Evolutionary conservation across 192 early-diverging fungal species (phyloP).

Genomic region (Coemansia sp.): DNA sequence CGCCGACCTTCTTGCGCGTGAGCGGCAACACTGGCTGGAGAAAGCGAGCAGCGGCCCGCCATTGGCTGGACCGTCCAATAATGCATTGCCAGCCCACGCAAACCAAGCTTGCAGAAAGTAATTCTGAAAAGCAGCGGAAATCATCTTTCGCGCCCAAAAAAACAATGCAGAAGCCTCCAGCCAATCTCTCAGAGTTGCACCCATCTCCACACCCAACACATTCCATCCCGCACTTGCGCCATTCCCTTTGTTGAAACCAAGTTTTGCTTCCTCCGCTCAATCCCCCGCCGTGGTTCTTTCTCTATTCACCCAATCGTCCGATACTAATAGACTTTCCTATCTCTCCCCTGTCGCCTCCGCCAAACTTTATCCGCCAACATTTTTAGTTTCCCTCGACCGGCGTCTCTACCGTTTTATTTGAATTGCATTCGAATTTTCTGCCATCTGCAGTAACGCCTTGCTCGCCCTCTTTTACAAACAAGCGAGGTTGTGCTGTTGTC

Average conservation of each 20-base stretch:
- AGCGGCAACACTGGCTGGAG: background rate
- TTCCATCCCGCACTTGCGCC: background rate
- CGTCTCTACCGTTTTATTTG: background rate
- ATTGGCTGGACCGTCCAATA: slow-evolving; percentile 1
- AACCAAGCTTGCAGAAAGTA: background rate
- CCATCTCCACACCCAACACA: slow-evolving; percentile 3
- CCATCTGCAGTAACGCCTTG: slow-evolving; percentile 1
- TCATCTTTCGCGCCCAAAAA: background rate
- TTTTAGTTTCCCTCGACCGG: background rate
- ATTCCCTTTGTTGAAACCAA: background rate
- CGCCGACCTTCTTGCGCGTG: background rate
- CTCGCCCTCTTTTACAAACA: background rate
- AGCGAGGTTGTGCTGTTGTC: background rate
- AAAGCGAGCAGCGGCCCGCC: background rate
- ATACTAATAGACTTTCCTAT: background rate
- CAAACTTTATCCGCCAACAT: background rate
- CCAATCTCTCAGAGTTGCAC: slow-evolving; percentile 1
- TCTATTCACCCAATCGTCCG: background rate
- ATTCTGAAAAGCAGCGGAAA: slow-evolving; percentile 2
- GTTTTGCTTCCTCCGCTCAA: slow-evolving; percentile 2
- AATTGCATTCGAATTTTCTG: slow-evolving; percentile 2
- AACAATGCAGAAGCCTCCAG: background rate
- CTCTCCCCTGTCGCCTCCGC: background rate
- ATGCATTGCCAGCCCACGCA: background rate
- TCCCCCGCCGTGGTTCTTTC: slow-evolving; percentile 4